Base-by-base conservation (phyloP, 2,329 filamentous ascomycete species). In the Talaromyces amestolkiae region DNA sequence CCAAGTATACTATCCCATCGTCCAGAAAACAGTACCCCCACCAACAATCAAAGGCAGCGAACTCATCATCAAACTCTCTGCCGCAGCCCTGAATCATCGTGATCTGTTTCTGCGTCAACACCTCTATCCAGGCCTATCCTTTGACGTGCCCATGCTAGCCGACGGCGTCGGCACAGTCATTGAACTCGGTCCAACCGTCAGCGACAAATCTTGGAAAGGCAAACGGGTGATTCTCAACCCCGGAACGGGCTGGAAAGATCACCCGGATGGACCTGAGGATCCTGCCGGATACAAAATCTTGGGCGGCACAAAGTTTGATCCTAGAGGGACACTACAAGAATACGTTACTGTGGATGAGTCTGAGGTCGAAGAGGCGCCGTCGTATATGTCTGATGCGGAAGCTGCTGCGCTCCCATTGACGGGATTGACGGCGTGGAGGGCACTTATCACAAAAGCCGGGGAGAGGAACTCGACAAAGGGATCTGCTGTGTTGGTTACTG, bases 51-150 rank as follows among this genome's bases (percentile, higher is more conserved):
- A 86, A 31, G 85, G 86, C 17, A 83, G 83, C 68, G 85, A 97
- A 76, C 82, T 97, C 69, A 83, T 96, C 7, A 82, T 98, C 68
- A 87, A 87, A 72, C 82, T 98, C 73, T 85, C 86, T 41, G 91
- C 93, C 61, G 91, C 89, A 1, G 90, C 94, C 15, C 87, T 98
- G 60, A 98, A 98, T 82, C 95, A 98, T 81, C 91, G 93, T 72
- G 95, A 98, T 78, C 87, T 96, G 71, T 98, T 97, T 81, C 91
- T 96, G 78, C 91, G 94, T 63, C 93, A 95, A 77, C 90, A 93
- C 74, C 87, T 96, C 47, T 98, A 98, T 82, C 94, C 94, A 0
- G 90, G 87, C 71, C 90, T 92, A 62, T 89, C 90, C 13, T 96
- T 96, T 77, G 84, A 86, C 66, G 83, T 88, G 6, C 92, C 94